A percentile compares a stretch with the other conserved stretches of the same genome.
Conservation (phyloP, 306 rosid genomes). For the Cucurbita moschata region DNA sequence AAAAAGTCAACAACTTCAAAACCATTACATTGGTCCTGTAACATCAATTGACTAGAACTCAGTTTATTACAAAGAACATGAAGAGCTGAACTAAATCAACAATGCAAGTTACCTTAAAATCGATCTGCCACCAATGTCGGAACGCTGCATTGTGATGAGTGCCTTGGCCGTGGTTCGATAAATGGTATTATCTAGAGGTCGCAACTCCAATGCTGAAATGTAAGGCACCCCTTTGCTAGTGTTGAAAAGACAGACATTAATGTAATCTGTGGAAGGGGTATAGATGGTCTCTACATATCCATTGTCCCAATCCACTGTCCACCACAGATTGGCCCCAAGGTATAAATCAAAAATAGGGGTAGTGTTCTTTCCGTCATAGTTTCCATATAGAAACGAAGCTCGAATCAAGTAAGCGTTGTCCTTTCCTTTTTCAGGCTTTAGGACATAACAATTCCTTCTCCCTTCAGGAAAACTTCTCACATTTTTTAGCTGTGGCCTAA, state of each 20-base stretch:
- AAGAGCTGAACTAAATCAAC: background rate
- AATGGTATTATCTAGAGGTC: conserved; percentile 7
- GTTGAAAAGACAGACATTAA: conserved; percentile 29
- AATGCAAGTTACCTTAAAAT: conserved; percentile 1
- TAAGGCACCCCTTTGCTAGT: conserved; percentile 26
- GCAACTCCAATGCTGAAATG: conserved; percentile 29
- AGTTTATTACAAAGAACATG: background rate
- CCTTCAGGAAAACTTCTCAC: conserved; percentile 37
- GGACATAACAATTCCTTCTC: conserved; percentile 31
- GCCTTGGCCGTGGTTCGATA: background rate
- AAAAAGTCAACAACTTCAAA: background rate
- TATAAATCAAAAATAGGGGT: conserved; percentile 17
- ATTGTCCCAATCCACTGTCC: background rate
- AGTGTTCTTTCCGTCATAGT: conserved; percentile 21
- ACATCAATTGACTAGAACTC: background rate
- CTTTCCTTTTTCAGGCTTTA: conserved; percentile 18
- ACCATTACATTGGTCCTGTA: background rate
- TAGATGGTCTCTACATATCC: conserved; percentile 14
- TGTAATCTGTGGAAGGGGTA: conserved; percentile 10
- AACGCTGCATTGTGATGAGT: conserved; percentile 5
- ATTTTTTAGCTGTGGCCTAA: background rate
- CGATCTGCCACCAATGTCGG: conserved; percentile 8
- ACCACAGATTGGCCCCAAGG: conserved; percentile 31
- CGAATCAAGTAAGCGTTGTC: conserved; percentile 26
- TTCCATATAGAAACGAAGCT: conserved; percentile 25